Evolutionary conservation across 352 stramenopile genomes (phyloP).

Genomic region (Plasmopara muralis): DNA sequence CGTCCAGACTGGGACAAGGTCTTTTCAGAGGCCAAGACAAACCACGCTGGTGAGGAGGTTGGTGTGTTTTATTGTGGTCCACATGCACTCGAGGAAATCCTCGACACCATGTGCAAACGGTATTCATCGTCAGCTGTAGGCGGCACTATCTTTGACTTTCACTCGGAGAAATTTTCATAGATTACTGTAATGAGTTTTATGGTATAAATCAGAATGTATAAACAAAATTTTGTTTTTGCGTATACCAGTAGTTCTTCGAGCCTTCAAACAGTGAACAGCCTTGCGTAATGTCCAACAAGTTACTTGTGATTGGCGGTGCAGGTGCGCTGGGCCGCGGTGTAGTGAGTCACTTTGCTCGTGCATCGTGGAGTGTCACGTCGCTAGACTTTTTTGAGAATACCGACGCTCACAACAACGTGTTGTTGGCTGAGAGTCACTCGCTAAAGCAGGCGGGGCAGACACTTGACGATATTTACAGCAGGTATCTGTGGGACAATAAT

Average conservation of each 20-base stretch:
- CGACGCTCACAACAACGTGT: constrained; percentile 36
- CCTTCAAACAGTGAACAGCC: too few relatives aligned
- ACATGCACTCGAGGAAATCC: constrained; percentile 66
- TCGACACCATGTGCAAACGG: constrained; percentile 61
- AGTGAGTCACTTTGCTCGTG: constrained; percentile 47
- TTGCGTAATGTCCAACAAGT: constrained; percentile 38
- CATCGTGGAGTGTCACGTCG: constrained; percentile 62
- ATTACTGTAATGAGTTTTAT: neutral
- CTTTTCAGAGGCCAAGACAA: constrained; percentile 41
- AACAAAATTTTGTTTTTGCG: neutral
- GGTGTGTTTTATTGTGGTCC: constrained; percentile 86
- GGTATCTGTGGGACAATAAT: neutral
- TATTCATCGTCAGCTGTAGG: constrained; percentile 47
- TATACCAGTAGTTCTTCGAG: neutral
- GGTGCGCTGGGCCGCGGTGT: constrained; percentile 70
- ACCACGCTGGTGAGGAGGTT: constrained; percentile 61
- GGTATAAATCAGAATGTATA: neutral
- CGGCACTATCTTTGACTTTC: constrained; percentile 74
- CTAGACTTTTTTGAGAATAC: constrained; percentile 64
- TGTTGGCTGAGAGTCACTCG: constrained; percentile 43
- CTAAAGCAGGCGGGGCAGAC: constrained; percentile 48
- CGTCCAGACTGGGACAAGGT: constrained; percentile 81
- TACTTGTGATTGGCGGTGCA: constrained; percentile 70
- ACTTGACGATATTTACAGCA: constrained; percentile 46
- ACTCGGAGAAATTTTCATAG: constrained; percentile 81